Conservation (phyloP, 1,284 basidiomycete genomes). For the Pulchroboletus neoregius region DNA sequence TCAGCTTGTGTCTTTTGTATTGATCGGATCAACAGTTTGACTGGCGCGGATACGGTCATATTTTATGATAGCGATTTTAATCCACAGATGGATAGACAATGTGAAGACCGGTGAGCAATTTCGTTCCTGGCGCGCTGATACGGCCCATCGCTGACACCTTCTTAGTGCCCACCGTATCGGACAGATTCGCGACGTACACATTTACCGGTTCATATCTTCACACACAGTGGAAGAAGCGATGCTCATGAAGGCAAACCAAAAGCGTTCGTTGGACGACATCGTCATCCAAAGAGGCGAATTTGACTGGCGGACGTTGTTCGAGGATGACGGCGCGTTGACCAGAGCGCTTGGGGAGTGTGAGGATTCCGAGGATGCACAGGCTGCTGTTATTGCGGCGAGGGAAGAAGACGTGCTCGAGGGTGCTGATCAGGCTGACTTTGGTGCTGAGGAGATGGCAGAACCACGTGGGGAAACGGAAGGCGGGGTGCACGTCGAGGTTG, state of each 20-base stretch:
- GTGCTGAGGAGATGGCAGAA: constrained; percentile 36
- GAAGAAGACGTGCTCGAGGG: constrained; percentile 71
- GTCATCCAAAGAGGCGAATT: constrained; percentile 96
- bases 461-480: constrained; percentile 17
- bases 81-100: constrained; percentile 95
- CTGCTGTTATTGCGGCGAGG: constrained; percentile 73
- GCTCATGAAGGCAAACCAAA: constrained; percentile 94
- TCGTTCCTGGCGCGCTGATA: neutral
- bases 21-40: constrained; percentile 51
- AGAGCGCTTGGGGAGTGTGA: constrained; percentile 81
- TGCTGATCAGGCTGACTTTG: constrained; percentile 75
- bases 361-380: constrained; percentile 81
- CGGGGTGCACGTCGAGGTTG: constrained; percentile 17
- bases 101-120: constrained; percentile 78
- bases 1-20: constrained; percentile 1
- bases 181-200: constrained; percentile 95
- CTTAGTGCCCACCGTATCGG: constrained; percentile 87
- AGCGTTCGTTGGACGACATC: constrained; percentile 85
- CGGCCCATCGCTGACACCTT: constrained; percentile 9
- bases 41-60: constrained; percentile 95
- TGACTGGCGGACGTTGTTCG: constrained; percentile 88
- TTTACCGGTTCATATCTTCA: constrained; percentile 91
- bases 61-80: constrained; percentile 99
- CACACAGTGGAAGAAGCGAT: constrained; percentile 97
- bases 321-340: constrained; percentile 51